Evolutionary conservation across 2,329 filamentous ascomycete genomes (phyloP), one percentile per base, ranked within the genome.

Genomic region (Curvularia sp.): DNA sequence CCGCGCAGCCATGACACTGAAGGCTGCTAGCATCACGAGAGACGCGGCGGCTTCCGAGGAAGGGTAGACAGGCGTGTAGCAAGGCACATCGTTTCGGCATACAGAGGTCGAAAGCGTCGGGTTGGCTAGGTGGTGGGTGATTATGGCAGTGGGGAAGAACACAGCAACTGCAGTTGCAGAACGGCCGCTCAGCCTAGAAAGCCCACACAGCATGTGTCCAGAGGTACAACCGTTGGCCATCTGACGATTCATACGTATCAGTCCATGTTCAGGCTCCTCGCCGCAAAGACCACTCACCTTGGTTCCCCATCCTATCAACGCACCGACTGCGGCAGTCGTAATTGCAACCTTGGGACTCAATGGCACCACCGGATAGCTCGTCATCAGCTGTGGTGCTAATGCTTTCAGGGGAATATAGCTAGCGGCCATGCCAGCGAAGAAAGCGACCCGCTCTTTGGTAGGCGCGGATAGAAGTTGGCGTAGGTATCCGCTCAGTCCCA

Each of bases 201-300:
- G 65, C 1, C 83, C 83, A 60, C 83, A 84, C 31, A 85, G 79
- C 80, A 85, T 84, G 64, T 85, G 83, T 51, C 83, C 83, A 1
- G 83, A 84, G 9, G 83, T 85, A 64, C 83, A 85, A 18, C 83
- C 83, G 53, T 79, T 77, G 5, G 71, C 67, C 43, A 57, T 54
- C 73, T 75, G 8, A 15, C 24, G 1, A 8, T n/a, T 15, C n/a
- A 9, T 12, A 46, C 13, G 7, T 12, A 46, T 73, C 42, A 71
- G 59, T 35, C 6, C 33, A 50, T 15, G 38, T 2, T 5, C 39
- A 28, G 12, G 2, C 18, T 28, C 2, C 24, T 10, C 15, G 3
- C 12, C 12, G 4, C 20, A 28, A 41, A 50, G 24, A 15, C 38
- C 15, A 26, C 68, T 67, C 62, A 83, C 83, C 76, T 84, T 84